Percentiles rank a stretch among this genome's conserved stretches.
Conservation (phyloP, 495 filamentous ascomycete genomes). For the Penicillium robsamsonii region DNA sequence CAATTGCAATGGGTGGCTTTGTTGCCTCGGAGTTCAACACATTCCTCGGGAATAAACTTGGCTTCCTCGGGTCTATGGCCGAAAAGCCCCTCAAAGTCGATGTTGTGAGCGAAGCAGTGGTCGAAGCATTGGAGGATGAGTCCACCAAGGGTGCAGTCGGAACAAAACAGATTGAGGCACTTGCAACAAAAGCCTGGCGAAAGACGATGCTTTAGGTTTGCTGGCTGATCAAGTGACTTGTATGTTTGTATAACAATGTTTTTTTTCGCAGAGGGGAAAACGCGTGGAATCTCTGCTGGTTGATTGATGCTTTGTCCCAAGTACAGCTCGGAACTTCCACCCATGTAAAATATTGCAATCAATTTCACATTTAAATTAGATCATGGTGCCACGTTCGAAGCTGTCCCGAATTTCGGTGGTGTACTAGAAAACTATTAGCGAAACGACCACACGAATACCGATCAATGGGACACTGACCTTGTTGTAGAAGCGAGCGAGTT, state of each 20-base stretch:
- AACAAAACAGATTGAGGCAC: slow-evolving; percentile 64
- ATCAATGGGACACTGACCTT: slow-evolving; percentile 55
- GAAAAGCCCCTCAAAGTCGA: slow-evolving; percentile 86
- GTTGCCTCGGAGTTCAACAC: slow-evolving; percentile 69
- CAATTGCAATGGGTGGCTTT: slow-evolving; percentile 70
- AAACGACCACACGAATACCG: not conserved
- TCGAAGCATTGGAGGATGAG: slow-evolving; percentile 73
- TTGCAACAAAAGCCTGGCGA: slow-evolving; percentile 76
- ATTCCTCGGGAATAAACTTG: slow-evolving; percentile 68
- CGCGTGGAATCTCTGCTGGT: slow-evolving; percentile 7
- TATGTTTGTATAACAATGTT: slow-evolving; percentile 1
- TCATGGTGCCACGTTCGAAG: slow-evolving; percentile 91
- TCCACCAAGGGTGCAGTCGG: slow-evolving; percentile 66
- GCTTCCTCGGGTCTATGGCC: slow-evolving; percentile 72
- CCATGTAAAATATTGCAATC: slow-evolving; percentile 27
- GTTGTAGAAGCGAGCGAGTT: slow-evolving; percentile 91
- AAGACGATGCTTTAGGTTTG: slow-evolving; percentile 67
- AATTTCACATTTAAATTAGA: slow-evolving; percentile 31
- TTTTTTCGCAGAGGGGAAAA: slow-evolving; percentile 4
- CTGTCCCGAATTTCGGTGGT: slow-evolving; percentile 95
- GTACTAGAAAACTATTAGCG: slow-evolving; percentile 59
- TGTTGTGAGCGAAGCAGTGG: slow-evolving; percentile 76
- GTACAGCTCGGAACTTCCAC: slow-evolving; percentile 12
- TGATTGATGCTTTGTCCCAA: slow-evolving; percentile 6
- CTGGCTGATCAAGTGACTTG: slow-evolving; percentile 1